A percentile compares a stretch with the other conserved stretches of the same genome.
Conservation (phyloP, 805 yeast species). For the Saccharomycopsis sp. region DNA sequence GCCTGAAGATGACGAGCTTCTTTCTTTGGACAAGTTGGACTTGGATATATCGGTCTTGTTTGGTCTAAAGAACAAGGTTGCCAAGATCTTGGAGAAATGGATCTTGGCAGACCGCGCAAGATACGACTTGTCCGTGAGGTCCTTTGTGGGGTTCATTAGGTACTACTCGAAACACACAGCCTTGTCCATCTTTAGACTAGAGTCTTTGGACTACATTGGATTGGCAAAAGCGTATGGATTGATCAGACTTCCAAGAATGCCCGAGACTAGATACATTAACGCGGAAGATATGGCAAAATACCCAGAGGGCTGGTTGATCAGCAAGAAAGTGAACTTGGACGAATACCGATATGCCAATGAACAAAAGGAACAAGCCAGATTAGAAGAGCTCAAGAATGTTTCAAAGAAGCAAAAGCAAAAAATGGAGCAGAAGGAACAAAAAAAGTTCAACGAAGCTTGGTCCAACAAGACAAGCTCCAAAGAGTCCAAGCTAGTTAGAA, state of each 20-base stretch:
- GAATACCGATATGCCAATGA: conserved; percentile 56
- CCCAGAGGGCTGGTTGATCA: conserved; percentile 63
- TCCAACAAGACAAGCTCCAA: conserved; percentile 58
- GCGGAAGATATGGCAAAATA: conserved; percentile 41
- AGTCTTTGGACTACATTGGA: conserved; percentile 59
- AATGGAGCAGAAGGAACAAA: conserved; percentile 28
- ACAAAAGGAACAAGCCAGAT: conserved; percentile 41
- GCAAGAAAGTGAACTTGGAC: conserved; percentile 55
- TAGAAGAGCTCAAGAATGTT: conserved; percentile 29
- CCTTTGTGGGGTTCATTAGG: conserved; percentile 76
- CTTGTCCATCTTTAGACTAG: conserved; percentile 73
- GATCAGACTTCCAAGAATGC: conserved; percentile 86
- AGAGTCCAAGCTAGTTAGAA: conserved; percentile 52
- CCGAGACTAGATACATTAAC: conserved; percentile 55
- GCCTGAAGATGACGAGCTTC: conserved; percentile 24
- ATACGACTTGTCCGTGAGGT: conserved; percentile 70
- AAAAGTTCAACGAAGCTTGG: conserved; percentile 65
- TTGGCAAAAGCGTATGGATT: conserved; percentile 73
- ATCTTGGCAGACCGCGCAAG: conserved; percentile 64
- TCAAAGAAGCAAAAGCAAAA: conserved; percentile 26
- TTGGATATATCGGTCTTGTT: conserved; percentile 20
- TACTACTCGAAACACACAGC: conserved; percentile 87
- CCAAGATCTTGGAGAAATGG: conserved; percentile 38
- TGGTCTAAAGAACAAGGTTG: conserved; percentile 21
- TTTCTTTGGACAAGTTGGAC: conserved; percentile 13